These are phyloP conservation scores for Aurinia saxatilis DNA, from an alignment of 345 rosid species.

Conservation along the genomic window DNA sequence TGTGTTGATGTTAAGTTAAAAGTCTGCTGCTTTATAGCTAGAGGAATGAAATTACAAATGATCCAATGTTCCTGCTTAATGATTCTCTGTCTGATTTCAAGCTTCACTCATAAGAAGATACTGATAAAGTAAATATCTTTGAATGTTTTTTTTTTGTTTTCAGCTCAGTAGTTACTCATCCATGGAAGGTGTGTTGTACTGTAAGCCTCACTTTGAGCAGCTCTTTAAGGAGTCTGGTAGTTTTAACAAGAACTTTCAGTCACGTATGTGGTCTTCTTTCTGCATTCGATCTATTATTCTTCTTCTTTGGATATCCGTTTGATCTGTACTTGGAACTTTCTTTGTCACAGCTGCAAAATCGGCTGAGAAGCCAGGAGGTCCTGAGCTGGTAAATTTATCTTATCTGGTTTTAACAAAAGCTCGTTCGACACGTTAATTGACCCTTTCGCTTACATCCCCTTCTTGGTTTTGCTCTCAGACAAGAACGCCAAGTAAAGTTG, in stretches of 20 bases:
- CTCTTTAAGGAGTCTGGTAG: conserved; percentile 58
- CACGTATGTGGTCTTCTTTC: conserved; percentile 22
- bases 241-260: conserved; percentile 44
- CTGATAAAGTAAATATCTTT: conserved; percentile 11
- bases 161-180: conserved; percentile 70
- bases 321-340: background rate
- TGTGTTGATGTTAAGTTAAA: background rate
- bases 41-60: background rate
- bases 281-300: background rate
- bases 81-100: background rate
- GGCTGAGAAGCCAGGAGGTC: conserved; percentile 32
- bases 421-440: background rate
- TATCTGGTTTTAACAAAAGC: background rate
- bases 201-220: conserved; percentile 90
- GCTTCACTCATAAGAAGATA: background rate
- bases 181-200: conserved; percentile 65
- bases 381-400: conserved; percentile 28
- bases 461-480: conserved; percentile 36
- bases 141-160: background rate
- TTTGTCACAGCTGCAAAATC: conserved; percentile 39
- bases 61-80: background rate
- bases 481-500: conserved; percentile 65
- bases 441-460: background rate
- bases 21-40: background rate
- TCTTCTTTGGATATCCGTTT: background rate